Evolutionary conservation across 2,329 filamentous ascomycete species (phyloP), one percentile per base, ranked within the genome.

Genomic region (Sporothrix sp.): DNA sequence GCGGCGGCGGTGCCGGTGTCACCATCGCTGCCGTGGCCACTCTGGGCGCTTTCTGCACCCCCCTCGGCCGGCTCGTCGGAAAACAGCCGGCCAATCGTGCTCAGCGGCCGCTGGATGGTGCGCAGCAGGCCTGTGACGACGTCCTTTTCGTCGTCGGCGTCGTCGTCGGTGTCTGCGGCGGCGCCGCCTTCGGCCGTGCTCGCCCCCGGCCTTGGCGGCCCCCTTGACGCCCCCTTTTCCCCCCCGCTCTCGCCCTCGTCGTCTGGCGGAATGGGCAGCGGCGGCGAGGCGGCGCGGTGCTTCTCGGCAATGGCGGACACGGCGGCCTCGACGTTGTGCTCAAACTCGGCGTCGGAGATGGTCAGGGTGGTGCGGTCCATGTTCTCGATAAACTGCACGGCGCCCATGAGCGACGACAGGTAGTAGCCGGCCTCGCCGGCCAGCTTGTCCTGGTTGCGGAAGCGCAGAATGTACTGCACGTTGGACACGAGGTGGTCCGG

Each of bases 351-450:
- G 61, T 98, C 90, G 2, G 84, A 84, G 47, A 98, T 93, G 1
- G 93, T 97, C 7, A 98, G 71, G 23, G 85, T 91, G 1, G 93
- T 97, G 39, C 90, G 84, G 66, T 98, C 93, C 67, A 98, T 82
- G 54, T 87, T 94, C 69, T 98, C 93, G 59, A 98, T 87, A 65
- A 98, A 98, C 60, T 95, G 89, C 45, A 98, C 84, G 35, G 89
- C 93, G 48, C 93, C 93, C 83, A 91, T 87, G 58, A 98, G 70
- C 7, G 93, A 97, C 28, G 91, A 97, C 50, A 98, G 79, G 66
- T 98, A 98, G 68, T 98, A 98, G 11, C 93, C 93, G 13, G 93
- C 91, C 71, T 98, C 93, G n/a, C 93, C 93, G 21, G 86, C 87
- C 1, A 98, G 80, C 65, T 97, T 97, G 48, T 98, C 93, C 66